Evolutionary conservation across 2,329 filamentous ascomycete genomes (phyloP).

Genomic region (Fusarium transvaalense): DNA sequence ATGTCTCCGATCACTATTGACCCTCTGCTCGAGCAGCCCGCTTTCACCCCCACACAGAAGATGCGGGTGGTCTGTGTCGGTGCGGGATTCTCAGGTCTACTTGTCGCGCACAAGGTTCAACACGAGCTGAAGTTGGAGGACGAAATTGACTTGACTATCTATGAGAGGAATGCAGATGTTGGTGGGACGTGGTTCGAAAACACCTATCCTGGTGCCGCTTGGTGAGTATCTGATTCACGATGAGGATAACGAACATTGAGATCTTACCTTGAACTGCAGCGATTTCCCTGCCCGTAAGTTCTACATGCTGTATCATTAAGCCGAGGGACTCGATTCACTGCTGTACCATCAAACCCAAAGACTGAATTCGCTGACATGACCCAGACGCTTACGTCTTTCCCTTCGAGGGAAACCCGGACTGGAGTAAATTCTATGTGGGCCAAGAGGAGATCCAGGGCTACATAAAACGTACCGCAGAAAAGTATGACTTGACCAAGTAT

Average conservation of each 20-base stretch:
- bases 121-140: constrained; percentile 10
- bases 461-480: constrained; percentile 8
- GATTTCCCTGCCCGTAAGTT: constrained; percentile 11
- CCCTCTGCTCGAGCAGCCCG: constrained; percentile 12
- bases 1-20: constrained; percentile 3
- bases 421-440: constrained; percentile 2
- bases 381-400: constrained; percentile 14
- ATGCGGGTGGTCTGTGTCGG: constrained; percentile 13
- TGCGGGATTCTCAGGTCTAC: constrained; percentile 9
- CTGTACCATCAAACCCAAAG: accelerated
- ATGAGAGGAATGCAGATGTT: constrained; percentile 4
- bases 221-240: neutral
- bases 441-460: constrained; percentile 6
- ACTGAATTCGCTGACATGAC: neutral
- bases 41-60: constrained; percentile 7
- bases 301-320: accelerated
- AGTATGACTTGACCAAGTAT: constrained; percentile 10
- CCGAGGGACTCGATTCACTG: neutral
- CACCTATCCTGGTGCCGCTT: constrained; percentile 17
- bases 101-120: constrained; percentile 16
- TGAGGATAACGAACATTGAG: neutral
- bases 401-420: constrained; percentile 10
- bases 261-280: neutral
- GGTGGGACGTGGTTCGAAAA: constrained; percentile 21
- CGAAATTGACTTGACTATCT: constrained; percentile 2